Conservation (phyloP, 1,284 basidiomycete genomes). For the Puccinia coronata region DNA sequence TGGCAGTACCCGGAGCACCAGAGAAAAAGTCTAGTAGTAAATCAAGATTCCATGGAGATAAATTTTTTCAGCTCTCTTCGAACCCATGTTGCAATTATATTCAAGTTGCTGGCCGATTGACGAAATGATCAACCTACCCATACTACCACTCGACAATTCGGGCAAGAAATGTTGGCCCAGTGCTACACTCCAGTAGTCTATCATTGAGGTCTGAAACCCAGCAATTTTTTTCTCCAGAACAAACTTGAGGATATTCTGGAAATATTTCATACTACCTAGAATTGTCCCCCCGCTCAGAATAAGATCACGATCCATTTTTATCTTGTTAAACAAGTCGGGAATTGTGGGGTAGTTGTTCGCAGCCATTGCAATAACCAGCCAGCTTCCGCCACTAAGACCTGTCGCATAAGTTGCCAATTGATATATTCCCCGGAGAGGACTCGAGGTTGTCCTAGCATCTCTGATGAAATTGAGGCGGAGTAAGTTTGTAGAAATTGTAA, state of each 20-base stretch:
- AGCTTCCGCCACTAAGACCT: slow-evolving; percentile 57
- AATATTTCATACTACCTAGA: not conserved
- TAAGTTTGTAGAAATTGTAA: not conserved
- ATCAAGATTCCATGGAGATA: no score
- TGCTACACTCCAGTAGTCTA: slow-evolving; percentile 29
- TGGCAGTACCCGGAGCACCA: no score
- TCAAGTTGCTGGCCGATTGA: not conserved
- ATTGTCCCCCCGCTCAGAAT: not conserved
- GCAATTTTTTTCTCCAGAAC: slow-evolving; percentile 14
- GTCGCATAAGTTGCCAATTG: slow-evolving; percentile 57
- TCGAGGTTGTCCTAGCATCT: slow-evolving; percentile 20
- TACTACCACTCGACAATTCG: slow-evolving; percentile 10
- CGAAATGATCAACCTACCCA: not conserved
- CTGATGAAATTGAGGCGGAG: not conserved
- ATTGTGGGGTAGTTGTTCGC: slow-evolving; percentile 54
- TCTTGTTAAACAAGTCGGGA: not conserved
- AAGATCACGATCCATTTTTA: not conserved
- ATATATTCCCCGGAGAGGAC: slow-evolving; percentile 55
- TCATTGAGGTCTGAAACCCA: slow-evolving; percentile 27
- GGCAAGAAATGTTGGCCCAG: slow-evolving; percentile 35
- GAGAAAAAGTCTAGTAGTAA: not conserved
- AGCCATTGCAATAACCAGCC: slow-evolving; percentile 54
- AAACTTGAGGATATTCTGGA: not conserved
- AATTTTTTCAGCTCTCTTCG: no score
- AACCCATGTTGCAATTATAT: not conserved